Conservation (phyloP, 176 grass and related monocot genomes). For the Leersia perrieri region DNA sequence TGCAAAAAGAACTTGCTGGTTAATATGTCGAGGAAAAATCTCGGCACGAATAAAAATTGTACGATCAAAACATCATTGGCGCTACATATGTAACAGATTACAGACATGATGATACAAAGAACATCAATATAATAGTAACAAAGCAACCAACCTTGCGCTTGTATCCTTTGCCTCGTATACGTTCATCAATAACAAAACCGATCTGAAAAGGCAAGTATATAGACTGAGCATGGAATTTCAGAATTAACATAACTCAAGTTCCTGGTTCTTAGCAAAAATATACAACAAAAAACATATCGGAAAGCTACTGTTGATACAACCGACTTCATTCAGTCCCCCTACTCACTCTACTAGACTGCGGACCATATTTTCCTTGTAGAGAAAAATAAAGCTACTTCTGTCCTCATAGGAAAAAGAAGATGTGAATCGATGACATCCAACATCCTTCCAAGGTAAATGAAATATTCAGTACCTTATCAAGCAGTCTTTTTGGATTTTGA, state of each 20-base stretch:
- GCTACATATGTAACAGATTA: not conserved
- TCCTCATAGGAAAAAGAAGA: not conserved
- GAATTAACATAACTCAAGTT: not conserved
- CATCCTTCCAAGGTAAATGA: not conserved
- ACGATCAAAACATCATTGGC: slow-evolving; percentile 11
- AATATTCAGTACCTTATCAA: slow-evolving; percentile 51
- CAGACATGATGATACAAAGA: slow-evolving; percentile 5
- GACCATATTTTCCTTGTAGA: not conserved
- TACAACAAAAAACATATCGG: not conserved
- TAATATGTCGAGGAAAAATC: slow-evolving; percentile 21
- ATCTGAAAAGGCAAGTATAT: slow-evolving; percentile 54
- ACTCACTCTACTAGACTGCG: not conserved
- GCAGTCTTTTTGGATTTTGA: slow-evolving; percentile 73
- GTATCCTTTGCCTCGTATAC: slow-evolving; percentile 70
- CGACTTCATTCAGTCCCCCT: not conserved
- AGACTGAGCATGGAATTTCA: slow-evolving; percentile 14
- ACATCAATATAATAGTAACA: not conserved
- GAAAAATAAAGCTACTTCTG: not conserved
- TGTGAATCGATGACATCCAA: not conserved
- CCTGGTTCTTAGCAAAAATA: not conserved
- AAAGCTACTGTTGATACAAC: slow-evolving; percentile 8
- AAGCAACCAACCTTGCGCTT: slow-evolving; percentile 69
- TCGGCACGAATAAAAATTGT: slow-evolving; percentile 17
- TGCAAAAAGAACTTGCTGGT: slow-evolving; percentile 36
- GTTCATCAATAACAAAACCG: slow-evolving; percentile 90